These are phyloP conservation scores for Ambrosia hybrid DNA, from an alignment of 140 eudicot species.

Conservation along the genomic window DNA sequence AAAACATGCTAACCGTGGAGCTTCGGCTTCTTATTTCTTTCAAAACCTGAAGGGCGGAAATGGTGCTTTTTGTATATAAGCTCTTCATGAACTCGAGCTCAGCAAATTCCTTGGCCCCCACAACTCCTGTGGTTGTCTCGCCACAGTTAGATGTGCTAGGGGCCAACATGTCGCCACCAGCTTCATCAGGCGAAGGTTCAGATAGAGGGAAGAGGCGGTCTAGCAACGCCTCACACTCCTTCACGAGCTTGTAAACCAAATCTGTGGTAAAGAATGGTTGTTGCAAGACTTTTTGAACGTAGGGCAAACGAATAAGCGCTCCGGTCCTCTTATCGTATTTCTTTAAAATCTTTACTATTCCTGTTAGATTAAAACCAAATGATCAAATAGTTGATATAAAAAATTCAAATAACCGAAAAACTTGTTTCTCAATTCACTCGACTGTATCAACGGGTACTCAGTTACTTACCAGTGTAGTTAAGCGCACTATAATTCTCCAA, in stretches of 20 bases:
- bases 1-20: conserved; percentile 73
- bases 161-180: not conserved
- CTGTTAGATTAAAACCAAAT: conserved; percentile 25
- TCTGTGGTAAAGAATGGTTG: conserved; percentile 82
- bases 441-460: not conserved
- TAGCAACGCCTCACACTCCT: conserved; percentile 69
- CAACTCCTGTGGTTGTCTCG: conserved; percentile 13
- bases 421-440: not conserved
- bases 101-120: conserved; percentile 47
- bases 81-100: conserved; percentile 65
- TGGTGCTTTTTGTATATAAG: conserved; percentile 62
- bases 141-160: conserved; percentile 18
- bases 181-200: conserved; percentile 24
- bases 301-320: conserved; percentile 72
- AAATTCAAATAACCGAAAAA: not conserved
- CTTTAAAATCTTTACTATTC: conserved; percentile 71
- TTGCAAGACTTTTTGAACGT: conserved; percentile 70
- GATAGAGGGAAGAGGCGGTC: conserved; percentile 48
- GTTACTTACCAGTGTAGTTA: conserved; percentile 81
- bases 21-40: conserved; percentile 79
- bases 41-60: conserved; percentile 60
- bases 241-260: conserved; percentile 66
- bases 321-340: conserved; percentile 80
- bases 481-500: conserved; percentile 75
- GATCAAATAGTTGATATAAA: not conserved